A percentile compares a stretch with the other conserved stretches of the same genome.
Evolutionary conservation across 2,329 filamentous ascomycete genomes (phyloP).

Genomic region (Fusarium piperis): DNA sequence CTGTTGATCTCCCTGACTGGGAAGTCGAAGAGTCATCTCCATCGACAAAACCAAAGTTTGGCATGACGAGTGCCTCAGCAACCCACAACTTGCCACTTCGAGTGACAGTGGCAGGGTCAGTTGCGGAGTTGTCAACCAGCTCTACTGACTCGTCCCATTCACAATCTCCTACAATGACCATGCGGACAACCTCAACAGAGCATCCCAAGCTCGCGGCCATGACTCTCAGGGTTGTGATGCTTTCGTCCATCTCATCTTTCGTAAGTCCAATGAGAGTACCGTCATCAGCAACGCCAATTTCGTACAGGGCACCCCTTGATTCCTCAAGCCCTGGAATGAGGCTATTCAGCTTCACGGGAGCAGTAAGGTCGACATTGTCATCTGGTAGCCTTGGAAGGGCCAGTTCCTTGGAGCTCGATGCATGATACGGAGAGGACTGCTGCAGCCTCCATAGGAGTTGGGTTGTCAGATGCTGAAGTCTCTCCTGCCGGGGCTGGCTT

Average conservation of each 20-base stretch:
- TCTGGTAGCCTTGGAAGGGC: conserved; percentile 81
- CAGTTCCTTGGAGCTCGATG: conserved; percentile 78
- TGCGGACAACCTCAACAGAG: conserved; percentile 80
- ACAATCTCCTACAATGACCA: conserved; percentile 86
- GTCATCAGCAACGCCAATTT: conserved; percentile 96
- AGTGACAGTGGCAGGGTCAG: conserved; percentile 30
- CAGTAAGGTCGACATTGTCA: conserved; percentile 58
- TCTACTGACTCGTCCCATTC: conserved; percentile 69
- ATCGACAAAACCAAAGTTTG: conserved; percentile 63
- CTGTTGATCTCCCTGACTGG: conserved; percentile 1
- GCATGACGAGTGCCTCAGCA: conserved; percentile 88
- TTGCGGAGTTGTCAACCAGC: conserved; percentile 41
- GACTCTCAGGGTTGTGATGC: conserved; percentile 80
- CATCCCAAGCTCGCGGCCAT: conserved; percentile 97
- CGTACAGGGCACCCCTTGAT: conserved; percentile 91
- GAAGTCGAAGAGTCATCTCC: background rate
- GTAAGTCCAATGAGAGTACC: conserved; percentile 89
- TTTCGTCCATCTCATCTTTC: conserved; percentile 92
- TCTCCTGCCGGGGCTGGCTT: conserved; percentile 79
- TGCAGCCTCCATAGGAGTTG: conserved; percentile 95
- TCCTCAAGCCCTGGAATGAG: conserved; percentile 86
- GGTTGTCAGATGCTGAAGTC: conserved; percentile 91
- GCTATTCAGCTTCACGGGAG: conserved; percentile 61
- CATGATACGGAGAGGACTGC: conserved; percentile 92
- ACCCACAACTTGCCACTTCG: conserved; percentile 76